Evolutionary conservation across 148 eudicot species (phyloP), one percentile per base, ranked within the genome.

Genomic region (Rheum nobile): DNA sequence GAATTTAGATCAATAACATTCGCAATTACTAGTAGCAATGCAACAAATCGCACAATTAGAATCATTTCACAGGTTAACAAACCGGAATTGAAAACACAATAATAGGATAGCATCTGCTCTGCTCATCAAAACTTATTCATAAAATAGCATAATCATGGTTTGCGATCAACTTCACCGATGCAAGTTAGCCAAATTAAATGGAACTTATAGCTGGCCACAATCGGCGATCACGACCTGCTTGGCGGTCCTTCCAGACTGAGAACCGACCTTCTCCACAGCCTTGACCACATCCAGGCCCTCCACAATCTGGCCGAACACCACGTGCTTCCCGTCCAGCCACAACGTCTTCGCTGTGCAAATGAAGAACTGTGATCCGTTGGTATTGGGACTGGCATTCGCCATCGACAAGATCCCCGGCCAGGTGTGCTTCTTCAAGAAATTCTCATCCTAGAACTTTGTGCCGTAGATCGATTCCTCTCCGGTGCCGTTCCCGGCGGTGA

Each of bases 321-420:
- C 87, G 72, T 88, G 96, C 80, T 85, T 88, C 6, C 92, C 92
- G 42, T 90, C 86, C 4, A 90, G 81, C 96, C 96, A 90, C 39
- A 80, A 54, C 10, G 97, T 92, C 84, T 78, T 80, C 0, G 85
- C 84, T 0, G 97, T 92, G 73, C 95, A 88, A 69, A 72, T 67
- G 73, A 72, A 63, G 67, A 61, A 39, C 77, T 76, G 77, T 55
- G 24, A 50, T 6, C 75, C 75, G 75, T 71, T 71, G 46, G 57
- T 39, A 26, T 74, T 28, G 35, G 32, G 50, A 2, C 74, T 55
- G 3, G 54, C 17, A n/a, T 71, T 71, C 34, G 74, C 74, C 34
- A 42, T 71, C 10, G 74, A 71, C 35, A 71, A 31, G 48, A 41
- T 14, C 44, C 74, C 74, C 8, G 74, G 74, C 17, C 74, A 32